These are phyloP conservation scores for Phytophthora colocasiae DNA, from an alignment of 352 stramenopile species.

Conservation along the genomic window DNA sequence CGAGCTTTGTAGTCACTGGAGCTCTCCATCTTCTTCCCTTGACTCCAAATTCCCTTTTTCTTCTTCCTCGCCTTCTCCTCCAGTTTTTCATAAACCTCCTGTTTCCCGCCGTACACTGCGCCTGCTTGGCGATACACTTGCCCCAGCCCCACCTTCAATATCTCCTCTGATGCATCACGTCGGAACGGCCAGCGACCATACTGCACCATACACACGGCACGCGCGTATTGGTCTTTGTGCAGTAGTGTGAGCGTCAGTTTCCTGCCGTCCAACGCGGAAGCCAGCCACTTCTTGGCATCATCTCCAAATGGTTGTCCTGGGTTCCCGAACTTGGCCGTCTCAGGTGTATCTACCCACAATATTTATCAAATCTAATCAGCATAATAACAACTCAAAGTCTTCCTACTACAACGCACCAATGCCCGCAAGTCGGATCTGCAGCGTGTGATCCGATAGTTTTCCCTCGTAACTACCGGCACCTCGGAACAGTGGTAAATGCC, in stretches of 20 bases:
- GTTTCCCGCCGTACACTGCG: constrained; percentile 81
- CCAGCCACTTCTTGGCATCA: constrained; percentile 81
- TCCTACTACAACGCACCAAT: constrained; percentile 49
- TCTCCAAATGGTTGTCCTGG: constrained; percentile 78
- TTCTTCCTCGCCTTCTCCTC: constrained; percentile 70
- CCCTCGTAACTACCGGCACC: constrained; percentile 49
- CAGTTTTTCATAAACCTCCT: constrained; percentile 71
- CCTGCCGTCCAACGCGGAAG: constrained; percentile 47
- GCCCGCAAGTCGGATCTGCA: constrained; percentile 85
- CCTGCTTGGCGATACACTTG: constrained; percentile 81
- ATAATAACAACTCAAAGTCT: not conserved
- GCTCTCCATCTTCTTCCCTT: constrained; percentile 76
- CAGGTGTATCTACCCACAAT: constrained; percentile 63
- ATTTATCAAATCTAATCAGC: not conserved
- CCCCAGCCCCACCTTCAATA: constrained; percentile 76
- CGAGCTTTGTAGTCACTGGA: constrained; percentile 83
- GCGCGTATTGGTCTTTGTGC: constrained; percentile 87
- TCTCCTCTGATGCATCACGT: constrained; percentile 81
- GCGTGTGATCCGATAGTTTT: constrained; percentile 80
- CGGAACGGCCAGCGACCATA: constrained; percentile 84
- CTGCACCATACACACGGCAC: constrained; percentile 84
- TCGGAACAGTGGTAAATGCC: constrained; percentile 65
- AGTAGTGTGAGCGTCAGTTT: constrained; percentile 81
- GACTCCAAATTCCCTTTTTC: constrained; percentile 80
- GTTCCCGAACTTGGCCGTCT: constrained; percentile 89